Evolutionary conservation across 495 filamentous ascomycete species (phyloP).

Genomic region (Halenospora varia): DNA sequence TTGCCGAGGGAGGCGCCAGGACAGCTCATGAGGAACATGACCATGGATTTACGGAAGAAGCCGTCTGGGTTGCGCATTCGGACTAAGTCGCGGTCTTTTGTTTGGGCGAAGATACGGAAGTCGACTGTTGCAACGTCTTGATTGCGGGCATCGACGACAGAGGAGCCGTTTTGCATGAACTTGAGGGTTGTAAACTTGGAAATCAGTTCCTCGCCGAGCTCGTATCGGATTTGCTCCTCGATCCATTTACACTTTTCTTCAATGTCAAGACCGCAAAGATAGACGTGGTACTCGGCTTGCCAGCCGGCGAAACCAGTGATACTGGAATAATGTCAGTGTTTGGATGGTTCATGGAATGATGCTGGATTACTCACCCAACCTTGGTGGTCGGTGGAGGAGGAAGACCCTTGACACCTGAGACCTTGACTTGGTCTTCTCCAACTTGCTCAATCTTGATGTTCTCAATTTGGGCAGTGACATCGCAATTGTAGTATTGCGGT

Average conservation of each 20-base stretch:
- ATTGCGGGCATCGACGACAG: conserved; percentile 25
- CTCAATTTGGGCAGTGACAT: conserved; percentile 48
- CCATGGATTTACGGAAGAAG: conserved; percentile 22
- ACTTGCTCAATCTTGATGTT: conserved; percentile 43
- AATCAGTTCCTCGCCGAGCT: not conserved
- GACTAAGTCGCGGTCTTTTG: not conserved
- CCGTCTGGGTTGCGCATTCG: conserved; percentile 24
- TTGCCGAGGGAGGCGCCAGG: conserved; percentile 29
- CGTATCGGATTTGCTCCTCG: conserved; percentile 7
- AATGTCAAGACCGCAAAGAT: conserved; percentile 22
- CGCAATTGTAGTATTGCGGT: conserved; percentile 51
- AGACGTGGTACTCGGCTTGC: conserved; percentile 18
- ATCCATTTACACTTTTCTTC: conserved; percentile 18
- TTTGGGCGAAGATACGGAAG: conserved; percentile 33
- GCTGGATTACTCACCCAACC: not conserved
- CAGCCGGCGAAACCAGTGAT: conserved; percentile 2
- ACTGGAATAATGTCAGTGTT: not conserved
- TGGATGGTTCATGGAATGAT: not conserved
- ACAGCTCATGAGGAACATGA: conserved; percentile 29
- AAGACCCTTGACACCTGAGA: conserved; percentile 39
- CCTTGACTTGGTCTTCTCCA: conserved; percentile 38
- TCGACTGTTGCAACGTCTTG: conserved; percentile 36
- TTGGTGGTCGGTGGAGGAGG: conserved; percentile 37
- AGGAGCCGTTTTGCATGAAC: conserved; percentile 29
- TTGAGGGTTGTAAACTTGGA: conserved; percentile 17